A percentile compares a stretch with the other conserved stretches of the same genome.
Evolutionary conservation across 1,284 basidiomycete genomes (phyloP).

Genomic region (Agaricales sp.): DNA sequence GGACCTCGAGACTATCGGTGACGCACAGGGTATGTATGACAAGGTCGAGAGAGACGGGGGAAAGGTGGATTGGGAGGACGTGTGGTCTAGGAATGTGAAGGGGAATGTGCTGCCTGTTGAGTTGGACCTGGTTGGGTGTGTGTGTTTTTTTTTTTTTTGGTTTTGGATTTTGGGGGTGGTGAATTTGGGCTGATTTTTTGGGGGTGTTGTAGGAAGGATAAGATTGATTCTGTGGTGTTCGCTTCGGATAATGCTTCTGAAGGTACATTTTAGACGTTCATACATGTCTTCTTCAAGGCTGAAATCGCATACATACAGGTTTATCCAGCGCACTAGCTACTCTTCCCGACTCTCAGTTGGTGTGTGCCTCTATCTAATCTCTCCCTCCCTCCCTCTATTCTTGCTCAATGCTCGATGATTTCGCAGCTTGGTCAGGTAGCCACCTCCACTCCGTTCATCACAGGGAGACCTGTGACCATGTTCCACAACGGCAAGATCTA

Average conservation of each 20-base stretch:
- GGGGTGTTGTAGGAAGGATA: constrained; percentile 4
- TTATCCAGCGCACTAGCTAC: constrained; percentile 36
- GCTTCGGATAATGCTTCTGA: not conserved
- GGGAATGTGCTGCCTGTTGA: constrained; percentile 23
- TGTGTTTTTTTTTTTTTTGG: constrained; percentile 6
- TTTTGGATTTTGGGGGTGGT: no score
- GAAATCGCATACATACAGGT: constrained; percentile 40
- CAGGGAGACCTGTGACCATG: constrained; percentile 71
- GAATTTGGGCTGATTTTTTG: not conserved
- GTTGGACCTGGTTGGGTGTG: constrained; percentile 27
- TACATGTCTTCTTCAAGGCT: no score
- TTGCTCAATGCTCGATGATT: constrained; percentile 9
- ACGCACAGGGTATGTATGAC: constrained; percentile 7
- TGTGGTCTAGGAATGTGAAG: constrained; percentile 29
- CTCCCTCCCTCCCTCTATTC: not conserved
- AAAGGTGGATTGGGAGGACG: constrained; percentile 37
- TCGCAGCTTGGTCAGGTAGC: constrained; percentile 61
- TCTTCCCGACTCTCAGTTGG: constrained; percentile 6
- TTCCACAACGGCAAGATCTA: constrained; percentile 50
- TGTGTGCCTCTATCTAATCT: not conserved
- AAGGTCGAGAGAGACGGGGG: constrained; percentile 17
- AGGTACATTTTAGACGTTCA: not conserved
- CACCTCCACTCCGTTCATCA: constrained; percentile 79
- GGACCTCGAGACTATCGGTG: constrained; percentile 12
- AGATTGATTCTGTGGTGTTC: not conserved